Evolutionary conservation across 1,284 basidiomycete genomes (phyloP).

Genomic region (Cutaneotrichosporon arboriforme): DNA sequence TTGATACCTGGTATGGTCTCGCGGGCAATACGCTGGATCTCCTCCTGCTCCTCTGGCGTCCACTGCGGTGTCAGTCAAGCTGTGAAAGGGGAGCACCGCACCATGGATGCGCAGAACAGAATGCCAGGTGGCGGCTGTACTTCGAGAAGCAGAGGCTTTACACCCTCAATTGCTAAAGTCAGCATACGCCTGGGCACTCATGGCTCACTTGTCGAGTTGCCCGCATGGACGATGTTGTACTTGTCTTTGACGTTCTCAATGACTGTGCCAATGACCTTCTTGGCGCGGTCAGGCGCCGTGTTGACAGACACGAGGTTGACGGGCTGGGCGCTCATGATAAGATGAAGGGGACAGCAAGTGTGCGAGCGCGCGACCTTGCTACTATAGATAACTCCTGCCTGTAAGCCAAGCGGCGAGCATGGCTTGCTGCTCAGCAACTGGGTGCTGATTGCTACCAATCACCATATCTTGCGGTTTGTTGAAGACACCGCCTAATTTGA

Average conservation of each 20-base stretch:
- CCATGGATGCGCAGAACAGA: slow-evolving; percentile 43
- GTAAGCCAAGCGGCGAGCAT: too few species aligned
- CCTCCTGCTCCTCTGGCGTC: slow-evolving; percentile 45
- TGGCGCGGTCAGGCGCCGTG: slow-evolving; percentile 43
- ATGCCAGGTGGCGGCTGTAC: slow-evolving; percentile 40
- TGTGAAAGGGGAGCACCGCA: slow-evolving; percentile 11
- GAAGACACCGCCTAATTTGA: too few species aligned
- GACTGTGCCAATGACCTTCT: slow-evolving; percentile 39
- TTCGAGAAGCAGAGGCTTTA: slow-evolving; percentile 34
- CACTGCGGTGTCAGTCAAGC: slow-evolving; percentile 25
- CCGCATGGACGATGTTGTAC: slow-evolving; percentile 44
- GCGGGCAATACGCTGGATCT: slow-evolving; percentile 41
- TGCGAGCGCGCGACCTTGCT: too few species aligned
- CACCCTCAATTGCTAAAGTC: slow-evolving; percentile 36
- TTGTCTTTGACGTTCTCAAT: slow-evolving; percentile 42
- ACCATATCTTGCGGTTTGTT: too few species aligned
- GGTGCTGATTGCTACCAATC: too few species aligned
- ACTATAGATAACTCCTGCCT: not conserved
- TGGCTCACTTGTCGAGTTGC: slow-evolving; percentile 37
- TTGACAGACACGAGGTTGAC: slow-evolving; percentile 46
- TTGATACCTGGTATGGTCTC: slow-evolving; percentile 44
- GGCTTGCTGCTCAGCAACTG: not conserved
- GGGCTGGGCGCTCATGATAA: slow-evolving; percentile 8
- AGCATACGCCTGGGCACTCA: not conserved
- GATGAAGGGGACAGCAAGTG: not conserved